Conservation (phyloP, 768 basidiomycete genomes). For the Rhodotorula paludigena region DNA sequence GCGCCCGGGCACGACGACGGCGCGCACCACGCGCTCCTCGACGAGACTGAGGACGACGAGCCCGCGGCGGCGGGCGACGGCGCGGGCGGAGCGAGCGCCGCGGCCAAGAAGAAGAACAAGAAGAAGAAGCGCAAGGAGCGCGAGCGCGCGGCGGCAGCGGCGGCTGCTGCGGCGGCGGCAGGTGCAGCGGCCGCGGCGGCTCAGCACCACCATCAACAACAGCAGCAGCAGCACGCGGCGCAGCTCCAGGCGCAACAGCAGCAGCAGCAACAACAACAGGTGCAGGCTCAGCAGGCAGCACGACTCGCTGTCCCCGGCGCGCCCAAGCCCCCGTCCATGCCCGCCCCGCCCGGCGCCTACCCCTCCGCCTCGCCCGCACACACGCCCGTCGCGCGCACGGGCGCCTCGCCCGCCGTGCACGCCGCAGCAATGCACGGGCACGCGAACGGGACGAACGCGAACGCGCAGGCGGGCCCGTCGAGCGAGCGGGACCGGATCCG, state of each 20-base stretch:
- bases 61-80: constrained; percentile 3
- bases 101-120: constrained; percentile 55
- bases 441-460: constrained; percentile 27
- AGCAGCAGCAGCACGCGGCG: background rate
- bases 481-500: constrained; percentile 90
- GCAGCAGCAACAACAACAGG: constrained; percentile 40
- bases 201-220: too few species aligned
- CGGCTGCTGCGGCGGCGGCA: constrained; percentile 12
- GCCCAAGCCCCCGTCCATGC: constrained; percentile 2
- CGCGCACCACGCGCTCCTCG: background rate
- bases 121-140: constrained; percentile 51
- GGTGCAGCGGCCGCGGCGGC: constrained; percentile 16
- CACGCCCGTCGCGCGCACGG: constrained; percentile 16
- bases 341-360: constrained; percentile 28
- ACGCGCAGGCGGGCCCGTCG: constrained; percentile 38
- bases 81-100: constrained; percentile 2
- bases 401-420: constrained; percentile 7
- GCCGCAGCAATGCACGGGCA: too few species aligned
- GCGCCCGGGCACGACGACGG: background rate
- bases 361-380: constrained; percentile 23
- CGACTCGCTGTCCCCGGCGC: too few species aligned
- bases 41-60: constrained; percentile 36
- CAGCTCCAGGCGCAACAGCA: constrained; percentile 9
- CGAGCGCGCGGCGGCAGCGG: constrained; percentile 16
- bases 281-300: constrained; percentile 38